Evolutionary conservation across 2,329 filamentous ascomycete species (phyloP), one percentile per base, ranked within the genome.

Genomic region (Emericellopsis cladophorae): DNA sequence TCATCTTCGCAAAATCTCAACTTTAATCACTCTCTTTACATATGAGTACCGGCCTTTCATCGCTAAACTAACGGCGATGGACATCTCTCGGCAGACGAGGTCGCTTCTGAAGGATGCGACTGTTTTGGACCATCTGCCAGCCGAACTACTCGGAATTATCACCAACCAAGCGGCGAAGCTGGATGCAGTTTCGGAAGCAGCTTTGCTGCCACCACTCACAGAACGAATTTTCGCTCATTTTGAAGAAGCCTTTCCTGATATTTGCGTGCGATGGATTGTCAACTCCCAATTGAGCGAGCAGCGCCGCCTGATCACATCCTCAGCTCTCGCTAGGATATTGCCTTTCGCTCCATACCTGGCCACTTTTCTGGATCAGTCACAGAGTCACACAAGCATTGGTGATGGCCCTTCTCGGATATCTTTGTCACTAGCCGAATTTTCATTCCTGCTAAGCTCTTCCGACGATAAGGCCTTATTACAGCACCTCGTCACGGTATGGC

Each of bases 321-420:
- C 80, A 42, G 81, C 84, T 26, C 84, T 95, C 63, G 82, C 84
- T 45, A 75, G 84, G 53, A 71, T 95, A 46, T 59, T 95, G 51
- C 85, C 87, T 15, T 81, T 92, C 66, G 84, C 84, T 48, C 84
- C 87, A 39, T 78, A 90, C 55, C 68, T 96, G 35, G 78, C 81
- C 40, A 74, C 79, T 44, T 85, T 88, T 57, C 72, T 86, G 46
- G 74, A 80, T 60, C 66, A 67, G 52, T 32, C 51, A n/a, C 37
- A 38, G n/a, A 41, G 36, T 26, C 15, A 32, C 18, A 33, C 42
- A 18, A 16, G 37, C 15, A 39, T 40, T 5, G 22, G 41, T 9
- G 42, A 44, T 10, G 40, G 45, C 14, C 43, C 46, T 18, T 48
- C 50, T 7, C 40, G 49, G n/a, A 46, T 61, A 37, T 52, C 52